Evolutionary conservation across 179 eudicot species (phyloP).

Genomic region (Sideroxylon spinosum): DNA sequence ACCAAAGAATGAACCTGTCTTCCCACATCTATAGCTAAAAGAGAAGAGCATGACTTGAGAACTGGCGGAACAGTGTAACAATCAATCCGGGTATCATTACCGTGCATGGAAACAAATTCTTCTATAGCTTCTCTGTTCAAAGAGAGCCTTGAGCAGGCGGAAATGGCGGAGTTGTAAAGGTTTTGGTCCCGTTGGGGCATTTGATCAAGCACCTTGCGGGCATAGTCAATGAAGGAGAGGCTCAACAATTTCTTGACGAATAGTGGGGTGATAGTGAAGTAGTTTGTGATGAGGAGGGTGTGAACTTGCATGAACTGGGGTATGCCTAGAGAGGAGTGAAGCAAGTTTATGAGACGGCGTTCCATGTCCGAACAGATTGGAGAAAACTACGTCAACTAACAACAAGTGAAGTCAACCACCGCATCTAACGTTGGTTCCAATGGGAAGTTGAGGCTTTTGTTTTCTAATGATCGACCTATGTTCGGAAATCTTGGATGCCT

Average conservation of each 20-base stretch:
- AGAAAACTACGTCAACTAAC: neutral
- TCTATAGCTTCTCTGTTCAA: conserved; percentile 35
- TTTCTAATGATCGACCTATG: neutral
- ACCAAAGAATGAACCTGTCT: conserved; percentile 48
- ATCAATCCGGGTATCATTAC: conserved; percentile 21
- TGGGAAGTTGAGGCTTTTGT: conserved; percentile 19
- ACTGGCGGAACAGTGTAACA: conserved; percentile 39
- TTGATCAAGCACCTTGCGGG: conserved; percentile 53
- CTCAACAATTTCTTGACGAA: conserved; percentile 21
- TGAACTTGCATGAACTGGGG: conserved; percentile 43
- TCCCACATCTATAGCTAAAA: conserved; percentile 35
- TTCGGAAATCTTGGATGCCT: too few species aligned
- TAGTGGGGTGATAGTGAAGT: conserved; percentile 18
- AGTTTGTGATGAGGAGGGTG: conserved; percentile 26
- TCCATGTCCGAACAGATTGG: conserved; percentile 25
- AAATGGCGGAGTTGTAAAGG: conserved; percentile 37
- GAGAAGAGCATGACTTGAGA: conserved; percentile 45
- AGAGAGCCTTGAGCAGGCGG: conserved; percentile 32
- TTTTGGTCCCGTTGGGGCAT: conserved; percentile 48
- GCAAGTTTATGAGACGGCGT: conserved; percentile 20
- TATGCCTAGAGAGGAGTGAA: conserved; percentile 29
- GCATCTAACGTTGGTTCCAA: neutral
- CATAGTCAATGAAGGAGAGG: conserved; percentile 34
- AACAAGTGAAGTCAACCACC: neutral
- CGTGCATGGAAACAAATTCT: conserved; percentile 40